Evolutionary conservation across 345 rosid species (phyloP).

Genomic region (Eucalyptus marginata): DNA sequence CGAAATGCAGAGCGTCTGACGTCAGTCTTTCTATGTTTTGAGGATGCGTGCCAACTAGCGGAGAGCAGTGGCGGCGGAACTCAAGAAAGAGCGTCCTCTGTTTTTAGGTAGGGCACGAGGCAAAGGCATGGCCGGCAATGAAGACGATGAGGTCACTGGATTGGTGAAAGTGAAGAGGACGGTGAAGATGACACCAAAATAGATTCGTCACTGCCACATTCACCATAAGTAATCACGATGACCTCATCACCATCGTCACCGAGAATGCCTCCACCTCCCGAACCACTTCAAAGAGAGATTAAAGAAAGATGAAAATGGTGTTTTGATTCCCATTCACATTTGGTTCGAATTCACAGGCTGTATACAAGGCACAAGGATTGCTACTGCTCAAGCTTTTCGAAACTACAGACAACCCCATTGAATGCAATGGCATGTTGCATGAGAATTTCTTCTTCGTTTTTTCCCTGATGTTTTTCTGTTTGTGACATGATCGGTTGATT

Average conservation of each 20-base stretch:
- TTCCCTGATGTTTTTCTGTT: background rate
- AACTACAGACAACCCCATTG: background rate
- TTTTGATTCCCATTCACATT: too few relatives aligned
- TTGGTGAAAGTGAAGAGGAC: background rate
- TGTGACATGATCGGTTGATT: background rate
- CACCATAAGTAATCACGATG: too few relatives aligned
- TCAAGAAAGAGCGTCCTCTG: background rate
- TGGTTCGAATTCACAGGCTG: background rate
- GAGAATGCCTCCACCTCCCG: fast-evolving
- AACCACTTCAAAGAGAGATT: too few relatives aligned
- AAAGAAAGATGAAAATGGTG: background rate
- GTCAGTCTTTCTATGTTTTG: background rate
- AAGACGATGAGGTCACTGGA: fast-evolving
- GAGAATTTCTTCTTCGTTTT: background rate
- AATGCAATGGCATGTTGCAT: background rate
- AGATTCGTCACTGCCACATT: fast-evolving
- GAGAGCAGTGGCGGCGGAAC: background rate
- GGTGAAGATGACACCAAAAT: background rate
- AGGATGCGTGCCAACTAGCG: background rate
- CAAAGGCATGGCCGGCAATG: background rate
- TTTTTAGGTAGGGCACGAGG: background rate
- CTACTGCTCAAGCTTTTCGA: background rate
- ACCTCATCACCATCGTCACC: fast-evolving
- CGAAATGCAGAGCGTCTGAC: fast-evolving
- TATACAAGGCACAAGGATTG: background rate